Conservation (phyloP, 1,139 yeast genomes). For the Taiozyma sp. region DNA sequence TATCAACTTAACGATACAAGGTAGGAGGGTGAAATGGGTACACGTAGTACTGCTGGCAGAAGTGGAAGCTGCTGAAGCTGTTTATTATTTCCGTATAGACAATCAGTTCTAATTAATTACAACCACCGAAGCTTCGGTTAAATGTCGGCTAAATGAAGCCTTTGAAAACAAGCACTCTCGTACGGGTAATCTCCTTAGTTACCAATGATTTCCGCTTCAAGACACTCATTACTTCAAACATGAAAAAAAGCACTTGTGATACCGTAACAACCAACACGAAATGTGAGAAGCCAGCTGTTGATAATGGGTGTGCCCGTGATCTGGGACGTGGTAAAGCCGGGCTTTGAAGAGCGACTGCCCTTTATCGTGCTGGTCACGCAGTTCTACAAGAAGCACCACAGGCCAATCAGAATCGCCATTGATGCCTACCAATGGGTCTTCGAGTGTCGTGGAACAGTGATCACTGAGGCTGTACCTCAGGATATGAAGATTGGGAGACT, state of each 20-base stretch:
- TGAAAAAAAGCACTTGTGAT: background rate
- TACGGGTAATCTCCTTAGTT: background rate
- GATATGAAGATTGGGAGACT: conserved; percentile 22
- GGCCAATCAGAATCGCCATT: conserved; percentile 58
- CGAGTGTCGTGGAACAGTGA: conserved; percentile 34
- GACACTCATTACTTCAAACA: background rate
- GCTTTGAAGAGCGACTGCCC: conserved; percentile 37
- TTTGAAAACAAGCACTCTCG: no score
- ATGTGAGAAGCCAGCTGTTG: background rate
- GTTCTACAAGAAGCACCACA: conserved; percentile 32
- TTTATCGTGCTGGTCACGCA: conserved; percentile 38
- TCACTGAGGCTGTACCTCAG: conserved; percentile 18
- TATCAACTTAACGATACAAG: no score
- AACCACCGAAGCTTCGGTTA: background rate
- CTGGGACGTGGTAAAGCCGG: conserved; percentile 46
- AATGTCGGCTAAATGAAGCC: background rate
- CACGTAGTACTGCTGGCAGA: no score
- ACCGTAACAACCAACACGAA: background rate
- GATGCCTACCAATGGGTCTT: conserved; percentile 68
- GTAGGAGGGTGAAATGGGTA: no score
- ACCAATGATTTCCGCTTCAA: background rate
- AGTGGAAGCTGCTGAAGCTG: no score
- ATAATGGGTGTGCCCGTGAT: conserved; percentile 54
- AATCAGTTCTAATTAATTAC: background rate
- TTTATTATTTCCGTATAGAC: no score